Evolutionary conservation across 371 early-diverging fungal genomes (phyloP).

Genomic region (Gilbertella persicaria): DNA sequence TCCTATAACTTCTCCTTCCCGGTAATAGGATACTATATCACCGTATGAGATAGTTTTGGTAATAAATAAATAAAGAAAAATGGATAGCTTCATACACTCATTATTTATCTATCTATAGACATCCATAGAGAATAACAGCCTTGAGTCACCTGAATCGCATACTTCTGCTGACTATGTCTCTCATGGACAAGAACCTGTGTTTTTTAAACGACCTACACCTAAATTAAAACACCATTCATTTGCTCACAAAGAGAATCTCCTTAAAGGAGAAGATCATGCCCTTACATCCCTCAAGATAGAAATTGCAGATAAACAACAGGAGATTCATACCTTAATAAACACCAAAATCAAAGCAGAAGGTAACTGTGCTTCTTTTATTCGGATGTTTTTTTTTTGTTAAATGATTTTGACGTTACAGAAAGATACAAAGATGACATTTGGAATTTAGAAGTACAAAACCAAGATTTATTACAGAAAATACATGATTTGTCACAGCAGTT

Average conservation of each 20-base stretch:
- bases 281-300: slow-evolving; percentile 12
- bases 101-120: no score
- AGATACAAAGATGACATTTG: slow-evolving; percentile 24
- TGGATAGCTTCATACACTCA: no score
- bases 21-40: no score
- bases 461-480: slow-evolving; percentile 17
- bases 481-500: background rate
- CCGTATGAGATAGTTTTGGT: no score
- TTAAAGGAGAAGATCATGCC: slow-evolving; percentile 10
- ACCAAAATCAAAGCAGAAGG: slow-evolving; percentile 10
- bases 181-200: background rate
- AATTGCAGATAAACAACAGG: slow-evolving; percentile 20
- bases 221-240: slow-evolving; percentile 3
- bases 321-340: slow-evolving; percentile 11
- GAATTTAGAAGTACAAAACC: slow-evolving; percentile 21
- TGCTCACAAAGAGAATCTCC: slow-evolving; percentile 15
- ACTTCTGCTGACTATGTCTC: slow-evolving; percentile 3
- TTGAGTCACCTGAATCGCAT: background rate
- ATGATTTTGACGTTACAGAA: slow-evolving; percentile 11
- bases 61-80: no score
- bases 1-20: background rate
- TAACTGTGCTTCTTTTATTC: background rate
- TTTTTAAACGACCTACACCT: background rate
- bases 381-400: slow-evolving; percentile 15
- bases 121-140: no score